phyloP scores from a whole-genome alignment of 2,329 filamentous ascomycete species.

The Epicoccum sorghinum region DNA sequence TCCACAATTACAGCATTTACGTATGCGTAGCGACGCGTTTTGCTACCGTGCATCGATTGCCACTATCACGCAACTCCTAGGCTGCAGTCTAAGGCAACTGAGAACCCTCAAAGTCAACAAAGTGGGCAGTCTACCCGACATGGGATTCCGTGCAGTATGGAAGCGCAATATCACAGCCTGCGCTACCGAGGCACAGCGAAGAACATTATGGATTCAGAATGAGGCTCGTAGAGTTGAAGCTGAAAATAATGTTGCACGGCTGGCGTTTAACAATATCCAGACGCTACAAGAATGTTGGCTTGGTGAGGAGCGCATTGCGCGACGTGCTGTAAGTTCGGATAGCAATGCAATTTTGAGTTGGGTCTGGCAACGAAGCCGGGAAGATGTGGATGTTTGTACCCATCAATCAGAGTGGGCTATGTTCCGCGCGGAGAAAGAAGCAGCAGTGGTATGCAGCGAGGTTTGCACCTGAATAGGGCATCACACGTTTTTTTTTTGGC shows the following conservation, averaged over 20 bases:
- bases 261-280: conserved; percentile 16
- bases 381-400: conserved; percentile 9
- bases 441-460: conserved; percentile 17
- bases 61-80: conserved; percentile 13
- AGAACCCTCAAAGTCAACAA: conserved; percentile 16
- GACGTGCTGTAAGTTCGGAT: conserved; percentile 2
- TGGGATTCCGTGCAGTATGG: conserved; percentile 25
- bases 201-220: conserved; percentile 19
- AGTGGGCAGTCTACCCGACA: conserved; percentile 17
- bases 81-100: conserved; percentile 11
- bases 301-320: conserved; percentile 24
- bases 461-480: conserved; percentile 6
- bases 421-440: conserved; percentile 19
- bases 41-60: conserved; percentile 22
- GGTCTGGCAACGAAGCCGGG: conserved; percentile 23
- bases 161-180: conserved; percentile 20
- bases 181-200: conserved; percentile 14
- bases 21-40: conserved; percentile 22
- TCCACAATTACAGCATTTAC: conserved; percentile 13
- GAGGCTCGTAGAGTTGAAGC: conserved; percentile 19
- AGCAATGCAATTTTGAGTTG: background rate
- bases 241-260: conserved; percentile 22
- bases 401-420: conserved; percentile 14
- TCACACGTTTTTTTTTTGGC: background rate
- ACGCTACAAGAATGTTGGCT: conserved; percentile 22